Conservation (phyloP, 2,329 filamentous ascomycete genomes). For the Microdochium nivale region DNA sequence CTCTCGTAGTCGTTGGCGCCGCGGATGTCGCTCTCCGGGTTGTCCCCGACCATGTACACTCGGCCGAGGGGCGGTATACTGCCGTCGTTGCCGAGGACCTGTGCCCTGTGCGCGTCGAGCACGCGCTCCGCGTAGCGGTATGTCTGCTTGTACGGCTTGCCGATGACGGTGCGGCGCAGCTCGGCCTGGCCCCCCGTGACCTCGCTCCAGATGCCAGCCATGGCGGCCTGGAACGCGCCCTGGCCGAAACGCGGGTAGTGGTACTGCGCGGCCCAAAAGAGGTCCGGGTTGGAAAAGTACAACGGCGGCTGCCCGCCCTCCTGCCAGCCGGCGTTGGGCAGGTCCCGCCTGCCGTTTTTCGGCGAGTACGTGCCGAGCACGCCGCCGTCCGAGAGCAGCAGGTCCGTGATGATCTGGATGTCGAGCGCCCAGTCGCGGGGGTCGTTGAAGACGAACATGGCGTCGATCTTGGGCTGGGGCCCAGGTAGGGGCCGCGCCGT, state of each 20-base stretch:
- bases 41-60: slow-evolving; percentile 94
- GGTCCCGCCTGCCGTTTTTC: slow-evolving; percentile 55
- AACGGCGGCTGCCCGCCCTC: slow-evolving; percentile 71
- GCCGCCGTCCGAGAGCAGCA: slow-evolving; percentile 71
- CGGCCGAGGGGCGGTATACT: slow-evolving; percentile 42
- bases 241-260: slow-evolving; percentile 83
- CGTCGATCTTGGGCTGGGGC: slow-evolving; percentile 64
- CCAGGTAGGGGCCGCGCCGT: slow-evolving; percentile 50
- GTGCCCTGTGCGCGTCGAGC: slow-evolving; percentile 51
- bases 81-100: slow-evolving; percentile 6
- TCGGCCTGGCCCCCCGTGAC: slow-evolving; percentile 53
- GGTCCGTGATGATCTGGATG: slow-evolving; percentile 72
- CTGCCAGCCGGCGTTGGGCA: slow-evolving; percentile 73
- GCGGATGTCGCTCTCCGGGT: slow-evolving; percentile 80
- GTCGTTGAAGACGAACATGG: slow-evolving; percentile 91
- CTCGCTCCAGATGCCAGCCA: slow-evolving; percentile 71
- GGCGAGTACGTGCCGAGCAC: slow-evolving; percentile 71
- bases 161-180: slow-evolving; percentile 60
- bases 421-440: slow-evolving; percentile 94
- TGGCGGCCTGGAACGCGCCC: slow-evolving; percentile 76
- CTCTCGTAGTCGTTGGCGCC: slow-evolving; percentile 74
- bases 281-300: slow-evolving; percentile 85
- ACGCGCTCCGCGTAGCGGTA: slow-evolving; percentile 79
- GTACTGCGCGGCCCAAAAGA: slow-evolving; percentile 82
- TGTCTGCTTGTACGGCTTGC: slow-evolving; percentile 71